Conservation (phyloP, 2,329 filamentous ascomycete species). For the Macrophomina tecta region DNA sequence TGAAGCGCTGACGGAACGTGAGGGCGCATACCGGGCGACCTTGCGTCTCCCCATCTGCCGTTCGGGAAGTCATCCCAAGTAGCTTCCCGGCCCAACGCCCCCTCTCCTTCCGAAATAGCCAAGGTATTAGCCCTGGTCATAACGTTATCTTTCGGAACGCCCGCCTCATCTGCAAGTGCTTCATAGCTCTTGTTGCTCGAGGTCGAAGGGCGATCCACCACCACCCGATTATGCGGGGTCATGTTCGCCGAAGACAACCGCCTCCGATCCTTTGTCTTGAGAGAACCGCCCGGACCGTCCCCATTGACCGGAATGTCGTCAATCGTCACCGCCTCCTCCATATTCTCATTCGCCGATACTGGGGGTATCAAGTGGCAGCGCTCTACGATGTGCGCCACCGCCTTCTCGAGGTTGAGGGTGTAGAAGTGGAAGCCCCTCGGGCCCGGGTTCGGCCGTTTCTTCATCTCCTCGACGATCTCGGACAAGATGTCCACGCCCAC, state of each 20-base stretch:
- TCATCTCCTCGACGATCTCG: slow-evolving; percentile 82
- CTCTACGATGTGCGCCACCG: slow-evolving; percentile 91
- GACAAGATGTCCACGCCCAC: slow-evolving; percentile 82
- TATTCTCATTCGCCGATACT: slow-evolving; percentile 44
- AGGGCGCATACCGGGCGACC: slow-evolving; percentile 66
- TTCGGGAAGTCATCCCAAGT: slow-evolving; percentile 99
- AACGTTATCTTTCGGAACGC: slow-evolving; percentile 71
- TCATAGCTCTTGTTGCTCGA: slow-evolving; percentile 61
- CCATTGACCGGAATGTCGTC: slow-evolving; percentile 44
- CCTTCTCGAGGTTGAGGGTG: slow-evolving; percentile 94
- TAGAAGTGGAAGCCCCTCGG: slow-evolving; percentile 88
- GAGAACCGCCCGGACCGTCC: slow-evolving; percentile 38
- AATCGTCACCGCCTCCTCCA: slow-evolving; percentile 58
- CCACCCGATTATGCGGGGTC: slow-evolving; percentile 84
- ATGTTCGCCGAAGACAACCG: slow-evolving; percentile 81
- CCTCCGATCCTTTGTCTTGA: slow-evolving; percentile 50
- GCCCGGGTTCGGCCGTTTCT: slow-evolving; percentile 56
- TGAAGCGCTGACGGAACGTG: not conserved
- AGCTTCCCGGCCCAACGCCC: slow-evolving; percentile 85
- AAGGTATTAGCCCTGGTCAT: slow-evolving; percentile 84
- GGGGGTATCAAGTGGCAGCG: slow-evolving; percentile 80
- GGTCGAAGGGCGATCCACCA: slow-evolving; percentile 70
- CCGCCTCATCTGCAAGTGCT: slow-evolving; percentile 76
- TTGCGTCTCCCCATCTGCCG: slow-evolving; percentile 90
- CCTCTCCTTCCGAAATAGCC: slow-evolving; percentile 92